A percentile compares a stretch with the other conserved stretches of the same genome.
Evolutionary conservation across 148 eudicot species (phyloP).

Genomic region (Fagopyrum homotropicum): DNA sequence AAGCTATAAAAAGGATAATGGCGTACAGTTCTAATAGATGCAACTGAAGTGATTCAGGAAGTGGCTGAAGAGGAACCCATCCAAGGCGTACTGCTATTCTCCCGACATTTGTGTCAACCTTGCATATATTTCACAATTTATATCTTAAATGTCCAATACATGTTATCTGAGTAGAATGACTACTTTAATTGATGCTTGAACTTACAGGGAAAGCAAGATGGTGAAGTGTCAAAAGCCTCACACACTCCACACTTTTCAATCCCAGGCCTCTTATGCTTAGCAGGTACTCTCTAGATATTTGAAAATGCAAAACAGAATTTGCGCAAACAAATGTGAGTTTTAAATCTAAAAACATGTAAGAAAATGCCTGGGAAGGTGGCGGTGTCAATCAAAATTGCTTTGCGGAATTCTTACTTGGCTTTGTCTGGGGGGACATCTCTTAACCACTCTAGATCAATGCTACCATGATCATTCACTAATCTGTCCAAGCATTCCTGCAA

Average conservation of each 20-base stretch:
- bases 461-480: conserved; percentile 78
- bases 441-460: conserved; percentile 91
- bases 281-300: conserved; percentile 71
- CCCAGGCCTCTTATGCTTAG: conserved; percentile 88
- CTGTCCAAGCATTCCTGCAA: conserved; percentile 77
- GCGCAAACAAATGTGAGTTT: neutral
- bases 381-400: neutral
- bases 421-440: conserved; percentile 92
- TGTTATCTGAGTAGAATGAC: neutral
- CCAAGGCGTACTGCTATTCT: conserved; percentile 96
- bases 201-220: conserved; percentile 99
- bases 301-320: neutral
- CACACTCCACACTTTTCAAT: conserved; percentile 96
- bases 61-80: conserved; percentile 98
- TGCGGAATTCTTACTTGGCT: conserved; percentile 71
- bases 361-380: neutral
- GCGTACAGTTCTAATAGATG: conserved; percentile 92
- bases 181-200: conserved; percentile 2
- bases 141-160: neutral
- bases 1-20: neutral
- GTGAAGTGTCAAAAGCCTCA: conserved; percentile 91
- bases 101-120: conserved; percentile 98
- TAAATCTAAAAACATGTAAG: neutral
- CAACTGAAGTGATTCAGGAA: conserved; percentile 92
- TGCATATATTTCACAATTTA: neutral